Percentiles rank a stretch among this genome's conserved stretches.
Evolutionary conservation across 208 protist species (phyloP).

Genomic region (Wallacemonas sp.): DNA sequence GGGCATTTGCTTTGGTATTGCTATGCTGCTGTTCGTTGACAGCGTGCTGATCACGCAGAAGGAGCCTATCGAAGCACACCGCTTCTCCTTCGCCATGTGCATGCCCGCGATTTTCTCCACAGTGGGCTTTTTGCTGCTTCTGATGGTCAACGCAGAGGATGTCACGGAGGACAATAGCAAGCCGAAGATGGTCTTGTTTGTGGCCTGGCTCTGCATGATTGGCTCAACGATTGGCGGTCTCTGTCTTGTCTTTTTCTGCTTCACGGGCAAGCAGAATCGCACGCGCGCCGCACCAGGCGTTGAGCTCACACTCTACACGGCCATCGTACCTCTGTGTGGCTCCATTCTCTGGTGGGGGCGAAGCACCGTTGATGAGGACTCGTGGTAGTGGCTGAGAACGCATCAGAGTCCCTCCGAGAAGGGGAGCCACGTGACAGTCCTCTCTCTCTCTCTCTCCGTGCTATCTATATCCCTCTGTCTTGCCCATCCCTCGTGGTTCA

Average conservation of each 20-base stretch:
- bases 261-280: constrained; percentile 46
- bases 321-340: constrained; percentile 49
- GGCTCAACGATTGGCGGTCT: constrained; percentile 58
- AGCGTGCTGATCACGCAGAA: constrained; percentile 46
- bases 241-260: constrained; percentile 45
- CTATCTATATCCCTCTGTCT: too few species aligned
- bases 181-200: constrained; percentile 68
- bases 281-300: constrained; percentile 50
- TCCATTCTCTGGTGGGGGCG: constrained; percentile 75
- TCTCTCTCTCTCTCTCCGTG: not conserved
- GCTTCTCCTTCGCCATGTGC: constrained; percentile 51
- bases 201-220: constrained; percentile 73
- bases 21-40: constrained; percentile 58
- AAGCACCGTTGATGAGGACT: constrained; percentile 28
- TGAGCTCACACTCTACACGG: constrained; percentile 60
- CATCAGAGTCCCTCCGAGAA: too few species aligned
- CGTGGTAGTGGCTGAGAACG: constrained; percentile 26
- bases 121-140: constrained; percentile 59
- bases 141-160: constrained; percentile 57
- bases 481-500: too few species aligned
- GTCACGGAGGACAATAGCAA: constrained; percentile 52
- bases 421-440: too few species aligned
- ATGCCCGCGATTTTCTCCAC: constrained; percentile 74
- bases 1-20: constrained; percentile 58
- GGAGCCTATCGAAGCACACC: constrained; percentile 37